A percentile compares a stretch with the other conserved stretches of the same genome.
Evolutionary conservation across 495 filamentous ascomycete genomes (phyloP).

Genomic region (Penicillium odoratum): DNA sequence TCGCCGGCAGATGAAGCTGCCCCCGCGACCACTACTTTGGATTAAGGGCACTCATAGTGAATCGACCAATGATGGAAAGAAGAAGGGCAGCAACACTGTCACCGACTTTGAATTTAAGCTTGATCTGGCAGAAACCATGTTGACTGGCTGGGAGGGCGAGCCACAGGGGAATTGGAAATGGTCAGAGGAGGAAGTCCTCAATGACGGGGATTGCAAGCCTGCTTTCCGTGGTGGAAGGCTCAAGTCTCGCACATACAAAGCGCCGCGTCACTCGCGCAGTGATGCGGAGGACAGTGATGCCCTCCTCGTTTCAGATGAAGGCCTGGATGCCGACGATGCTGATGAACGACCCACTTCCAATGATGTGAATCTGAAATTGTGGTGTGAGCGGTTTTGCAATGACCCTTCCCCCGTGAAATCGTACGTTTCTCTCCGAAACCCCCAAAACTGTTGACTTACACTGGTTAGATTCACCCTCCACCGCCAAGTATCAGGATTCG

Average conservation of each 20-base stretch:
- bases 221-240: conserved; percentile 34
- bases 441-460: neutral
- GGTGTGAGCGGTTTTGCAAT: conserved; percentile 43
- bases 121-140: conserved; percentile 36
- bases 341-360: neutral
- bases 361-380: conserved; percentile 28
- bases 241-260: conserved; percentile 25
- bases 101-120: conserved; percentile 43
- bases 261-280: conserved; percentile 5
- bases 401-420: conserved; percentile 44
- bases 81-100: conserved; percentile 32
- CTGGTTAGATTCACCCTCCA: conserved; percentile 38
- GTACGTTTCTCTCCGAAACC: conserved; percentile 20
- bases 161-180: conserved; percentile 17
- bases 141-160: conserved; percentile 29
- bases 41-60: conserved; percentile 38
- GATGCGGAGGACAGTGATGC: conserved; percentile 15
- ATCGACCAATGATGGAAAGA: conserved; percentile 23
- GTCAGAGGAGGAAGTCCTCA: conserved; percentile 19
- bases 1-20: conserved; percentile 33
- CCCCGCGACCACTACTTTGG: conserved; percentile 36
- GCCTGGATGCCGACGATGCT: neutral
- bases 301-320: conserved; percentile 9
- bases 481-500: conserved; percentile 39
- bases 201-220: conserved; percentile 27